These are phyloP conservation scores for Fusarium protoensiforme DNA, from an alignment of 2,329 filamentous ascomycete species.

Conservation along the genomic window DNA sequence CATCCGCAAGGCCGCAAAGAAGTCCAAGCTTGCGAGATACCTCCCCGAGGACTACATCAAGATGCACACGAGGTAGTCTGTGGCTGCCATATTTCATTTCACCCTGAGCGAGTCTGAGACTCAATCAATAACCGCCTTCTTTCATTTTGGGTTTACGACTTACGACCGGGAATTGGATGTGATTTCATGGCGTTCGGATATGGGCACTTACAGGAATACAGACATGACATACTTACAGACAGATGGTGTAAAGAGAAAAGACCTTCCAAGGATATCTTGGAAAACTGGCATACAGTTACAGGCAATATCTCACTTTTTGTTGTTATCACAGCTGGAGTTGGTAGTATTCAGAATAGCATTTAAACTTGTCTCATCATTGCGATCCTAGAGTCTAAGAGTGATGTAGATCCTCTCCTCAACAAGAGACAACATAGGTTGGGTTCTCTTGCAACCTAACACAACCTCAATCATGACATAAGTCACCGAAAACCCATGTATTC, in stretches of 20 bases:
- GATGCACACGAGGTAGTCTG: constrained; percentile 46
- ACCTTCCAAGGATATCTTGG: background rate
- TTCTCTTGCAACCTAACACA: background rate
- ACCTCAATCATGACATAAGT: background rate
- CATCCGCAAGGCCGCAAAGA: constrained; percentile 48
- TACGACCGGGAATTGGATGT: background rate
- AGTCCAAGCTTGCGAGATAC: constrained; percentile 49
- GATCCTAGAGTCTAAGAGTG: background rate
- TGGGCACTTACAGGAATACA: background rate
- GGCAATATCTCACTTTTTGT: background rate
- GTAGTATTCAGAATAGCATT: background rate
- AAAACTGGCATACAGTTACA: background rate
- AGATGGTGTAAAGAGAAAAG: background rate
- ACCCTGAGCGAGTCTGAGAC: background rate
- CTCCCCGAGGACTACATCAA: constrained; percentile 47
- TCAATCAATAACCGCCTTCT: background rate
- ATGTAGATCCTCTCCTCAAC: background rate
- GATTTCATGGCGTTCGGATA: background rate
- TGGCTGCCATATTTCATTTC: background rate
- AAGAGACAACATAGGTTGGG: background rate
- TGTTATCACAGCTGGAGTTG: background rate
- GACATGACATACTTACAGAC: background rate
- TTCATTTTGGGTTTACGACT: background rate
- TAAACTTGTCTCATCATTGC: background rate
- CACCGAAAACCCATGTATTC: constrained; percentile 15